These are phyloP conservation scores for Aspergillus udagawae DNA, from an alignment of 2,329 filamentous ascomycete genomes.

Conservation along the genomic window DNA sequence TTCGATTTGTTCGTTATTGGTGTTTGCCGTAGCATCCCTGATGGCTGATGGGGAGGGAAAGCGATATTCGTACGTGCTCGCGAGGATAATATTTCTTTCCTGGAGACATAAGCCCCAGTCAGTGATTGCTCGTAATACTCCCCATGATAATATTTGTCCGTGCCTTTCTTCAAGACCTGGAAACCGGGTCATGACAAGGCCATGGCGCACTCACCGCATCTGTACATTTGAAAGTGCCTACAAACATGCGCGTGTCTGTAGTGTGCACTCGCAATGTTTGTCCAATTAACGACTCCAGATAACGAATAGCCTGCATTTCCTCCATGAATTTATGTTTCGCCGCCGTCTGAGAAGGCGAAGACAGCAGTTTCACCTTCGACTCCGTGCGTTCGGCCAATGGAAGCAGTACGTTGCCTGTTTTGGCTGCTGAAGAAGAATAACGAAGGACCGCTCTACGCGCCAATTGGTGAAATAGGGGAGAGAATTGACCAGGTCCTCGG, in stretches of 20 bases:
- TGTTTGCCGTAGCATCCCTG: slow-evolving; percentile 37
- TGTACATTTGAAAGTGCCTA: slow-evolving; percentile 89
- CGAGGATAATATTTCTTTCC: slow-evolving; percentile 85
- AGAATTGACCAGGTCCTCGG: neutral
- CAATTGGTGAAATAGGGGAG: neutral
- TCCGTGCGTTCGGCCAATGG: slow-evolving; percentile 2
- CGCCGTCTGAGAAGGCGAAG: slow-evolving; percentile 1
- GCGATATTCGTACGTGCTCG: slow-evolving; percentile 84
- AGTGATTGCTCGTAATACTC: slow-evolving; percentile 7
- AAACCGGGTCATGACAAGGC: neutral
- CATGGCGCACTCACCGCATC: slow-evolving; percentile 63
- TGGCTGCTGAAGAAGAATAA: neutral
- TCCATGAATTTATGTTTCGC: slow-evolving; percentile 30
- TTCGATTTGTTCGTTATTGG: slow-evolving; percentile 19
- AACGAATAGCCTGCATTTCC: slow-evolving; percentile 32
- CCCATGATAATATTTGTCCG: neutral
- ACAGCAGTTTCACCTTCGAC: neutral
- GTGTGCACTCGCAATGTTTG: slow-evolving; percentile 75
- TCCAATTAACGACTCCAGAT: slow-evolving; percentile 61
- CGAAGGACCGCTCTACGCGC: neutral
- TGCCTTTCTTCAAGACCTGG: neutral
- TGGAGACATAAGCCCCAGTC: slow-evolving; percentile 34
- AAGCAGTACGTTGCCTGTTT: neutral
- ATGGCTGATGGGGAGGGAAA: slow-evolving; percentile 57
- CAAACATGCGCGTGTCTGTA: slow-evolving; percentile 81